Base-by-base conservation (phyloP, 129 eudicot genomes). In the Gnaphalium uliginosum region DNA sequence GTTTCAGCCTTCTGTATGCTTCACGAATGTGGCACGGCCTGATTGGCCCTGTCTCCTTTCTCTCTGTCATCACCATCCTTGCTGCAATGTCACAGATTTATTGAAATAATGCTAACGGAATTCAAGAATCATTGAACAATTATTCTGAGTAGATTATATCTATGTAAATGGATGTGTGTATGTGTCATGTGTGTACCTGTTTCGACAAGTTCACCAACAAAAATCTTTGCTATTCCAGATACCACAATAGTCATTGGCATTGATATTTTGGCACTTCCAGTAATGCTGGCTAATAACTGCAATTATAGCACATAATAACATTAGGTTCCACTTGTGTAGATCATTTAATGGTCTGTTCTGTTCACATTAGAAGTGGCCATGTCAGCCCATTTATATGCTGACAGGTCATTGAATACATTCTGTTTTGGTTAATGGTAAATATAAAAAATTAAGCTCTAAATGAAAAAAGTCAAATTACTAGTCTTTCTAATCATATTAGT, bases 1-100 rank as follows among this genome's bases (percentile, higher is more conserved):
- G 89, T 81, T 91, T 94, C 66, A 91, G 71, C 82, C 97, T 85
- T 79, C 96, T 77, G 70, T 90, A 89, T 48, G 98, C 91, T 90
- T 94, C 98, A 75, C 97, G 84, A 58, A 94, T 84, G 85, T 90
- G 98, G 85, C 96, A 87, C 8, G 98, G 93, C 83, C 98, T 85
- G 67, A 90, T 89, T 9, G 98, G 97, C 25, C 98, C 98, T 0
- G 82, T 69, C 61, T 94, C 98, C 43, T 79, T 87, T 73, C 98
- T 89, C 84, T 94, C 97, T 0, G 86, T 61, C 97, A 94, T 94
- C 75, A 94, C 97, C 15, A 83, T 64, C 76, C 81, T 83, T 8
- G 93, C 98, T 88, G 98, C 87, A 86, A 75, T 14, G 10, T 22
- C 9, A 26, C 66, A n/a, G 69, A 27, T 58, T 8, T 30, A 24